Evolutionary conservation across 805 yeast genomes (phyloP), one percentile per base, ranked within the genome.

Genomic region (Saturnispora ahearnii): DNA sequence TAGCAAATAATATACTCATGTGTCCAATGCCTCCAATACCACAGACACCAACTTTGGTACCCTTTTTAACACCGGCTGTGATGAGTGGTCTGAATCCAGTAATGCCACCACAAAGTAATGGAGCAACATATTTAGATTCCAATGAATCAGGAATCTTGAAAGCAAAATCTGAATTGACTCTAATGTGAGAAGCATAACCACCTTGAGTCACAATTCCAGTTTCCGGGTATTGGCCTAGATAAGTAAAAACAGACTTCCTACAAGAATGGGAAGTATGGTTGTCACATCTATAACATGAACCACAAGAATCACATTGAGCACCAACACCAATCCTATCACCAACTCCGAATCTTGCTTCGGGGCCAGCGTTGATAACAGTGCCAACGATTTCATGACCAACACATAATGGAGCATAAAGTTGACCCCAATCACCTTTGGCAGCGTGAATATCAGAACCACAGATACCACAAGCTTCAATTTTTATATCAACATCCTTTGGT

Each of bases 101-200:
- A 51, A 76, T 66, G 44, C 81, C 82, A 51, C 78, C 82, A 64
- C 82, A 77, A 59, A 77, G 61, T 64, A 77, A 62, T 29, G 82
- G 81, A 22, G 81, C 81, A 41, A 71, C 79, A 40, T 59, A 61
- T 31, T 59, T 63, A 7, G 74, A 61, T n/a, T 60, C 66, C 51
- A 77, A 56, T 13, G 49, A 60, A 7, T 74, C 78, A 4, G 81
- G 81, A 51, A 77, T 72, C 12, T 69, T 68, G 61, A 75, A 74
- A 11, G 69, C 73, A 59, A 71, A 75, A 44, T 68, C 63, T 52
- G 71, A 69, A 55, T 73, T 64, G 33, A 67, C 73, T 52, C 74
- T 65, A 46, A 71, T 58, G 57, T 74, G 77, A 32, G 76, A 70
- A 10, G 79, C 66, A 59, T 75, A 76, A 15, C 80, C 80, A 57